These are phyloP conservation scores for Ilyonectria mors-panacis DNA, from an alignment of 2,329 filamentous ascomycete species.

Conservation along the genomic window DNA sequence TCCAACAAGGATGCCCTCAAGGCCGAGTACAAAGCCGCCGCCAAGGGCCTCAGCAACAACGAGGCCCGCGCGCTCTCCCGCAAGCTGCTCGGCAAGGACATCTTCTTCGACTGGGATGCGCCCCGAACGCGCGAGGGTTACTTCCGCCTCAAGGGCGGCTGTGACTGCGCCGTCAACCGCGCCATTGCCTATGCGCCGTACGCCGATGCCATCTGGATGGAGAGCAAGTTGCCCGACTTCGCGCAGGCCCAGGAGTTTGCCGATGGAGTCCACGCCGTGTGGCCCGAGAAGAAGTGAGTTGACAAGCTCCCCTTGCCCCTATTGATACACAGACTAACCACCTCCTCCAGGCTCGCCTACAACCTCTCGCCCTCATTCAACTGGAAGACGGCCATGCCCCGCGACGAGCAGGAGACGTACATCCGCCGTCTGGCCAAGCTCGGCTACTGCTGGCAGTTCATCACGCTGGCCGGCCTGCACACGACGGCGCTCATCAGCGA, in stretches of 20 bases:
- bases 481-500: conserved; percentile 94
- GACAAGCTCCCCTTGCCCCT: background rate
- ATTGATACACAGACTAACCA: conserved; percentile 28
- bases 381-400: conserved; percentile 97
- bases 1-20: conserved; percentile 79
- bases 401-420: conserved; percentile 95
- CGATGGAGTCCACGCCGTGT: conserved; percentile 91
- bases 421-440: conserved; percentile 88
- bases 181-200: conserved; percentile 94
- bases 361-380: conserved; percentile 99
- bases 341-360: conserved; percentile 82
- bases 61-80: conserved; percentile 88
- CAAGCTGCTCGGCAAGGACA: conserved; percentile 81
- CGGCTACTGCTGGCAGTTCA: conserved; percentile 99
- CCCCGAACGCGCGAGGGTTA: conserved; percentile 94
- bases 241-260: conserved; percentile 94
- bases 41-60: conserved; percentile 87
- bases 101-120: conserved; percentile 97
- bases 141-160: conserved; percentile 93
- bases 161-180: conserved; percentile 90
- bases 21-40: conserved; percentile 74
- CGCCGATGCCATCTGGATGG: conserved; percentile 99
- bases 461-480: conserved; percentile 97
- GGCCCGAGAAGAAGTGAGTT: conserved; percentile 94
- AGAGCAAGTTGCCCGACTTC: conserved; percentile 95